phyloP scores from a whole-genome alignment of 768 basidiomycete genomes.

The Hericium rajendrae region DNA sequence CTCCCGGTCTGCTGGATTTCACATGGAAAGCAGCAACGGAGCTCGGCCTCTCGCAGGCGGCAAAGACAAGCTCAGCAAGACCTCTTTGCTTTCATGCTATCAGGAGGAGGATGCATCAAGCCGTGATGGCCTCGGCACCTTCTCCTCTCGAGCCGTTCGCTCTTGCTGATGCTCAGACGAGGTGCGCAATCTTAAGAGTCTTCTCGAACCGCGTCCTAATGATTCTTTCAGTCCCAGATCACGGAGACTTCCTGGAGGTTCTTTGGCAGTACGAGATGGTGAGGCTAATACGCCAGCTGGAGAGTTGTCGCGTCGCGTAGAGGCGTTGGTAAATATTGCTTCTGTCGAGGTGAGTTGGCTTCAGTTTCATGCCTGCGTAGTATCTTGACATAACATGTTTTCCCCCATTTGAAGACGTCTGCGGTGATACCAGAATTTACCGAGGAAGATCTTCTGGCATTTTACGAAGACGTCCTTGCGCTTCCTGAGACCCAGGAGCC shows the following conservation, averaged over 20 bases:
- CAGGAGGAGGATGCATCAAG: background rate
- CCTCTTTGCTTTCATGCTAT: background rate
- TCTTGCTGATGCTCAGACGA: too few relatives aligned
- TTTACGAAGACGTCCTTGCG: slow-evolving; percentile 34
- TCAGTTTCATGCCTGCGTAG: background rate
- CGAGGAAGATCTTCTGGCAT: slow-evolving; percentile 27
- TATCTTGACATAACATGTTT: too few relatives aligned
- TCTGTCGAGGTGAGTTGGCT: background rate
- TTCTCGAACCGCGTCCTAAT: background rate
- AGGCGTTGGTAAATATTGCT: slow-evolving; percentile 5
- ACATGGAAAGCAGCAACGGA: background rate
- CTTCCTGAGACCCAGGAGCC: slow-evolving; percentile 10
- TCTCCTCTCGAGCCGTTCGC: too few relatives aligned
- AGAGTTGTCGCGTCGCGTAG: slow-evolving; percentile 9
- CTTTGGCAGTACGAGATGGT: background rate
- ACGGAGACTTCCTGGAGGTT: background rate
- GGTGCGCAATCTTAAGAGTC: too few relatives aligned
- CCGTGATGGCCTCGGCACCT: background rate
- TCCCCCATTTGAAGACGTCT: background rate
- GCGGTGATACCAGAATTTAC: slow-evolving; percentile 14
- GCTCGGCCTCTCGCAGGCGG: background rate
- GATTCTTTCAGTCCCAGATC: background rate
- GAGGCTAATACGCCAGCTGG: background rate
- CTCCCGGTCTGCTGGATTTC: background rate
- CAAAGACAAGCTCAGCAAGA: background rate